Conservation (phyloP, 2,329 filamentous ascomycete species). For the Ascochyta lentis region DNA sequence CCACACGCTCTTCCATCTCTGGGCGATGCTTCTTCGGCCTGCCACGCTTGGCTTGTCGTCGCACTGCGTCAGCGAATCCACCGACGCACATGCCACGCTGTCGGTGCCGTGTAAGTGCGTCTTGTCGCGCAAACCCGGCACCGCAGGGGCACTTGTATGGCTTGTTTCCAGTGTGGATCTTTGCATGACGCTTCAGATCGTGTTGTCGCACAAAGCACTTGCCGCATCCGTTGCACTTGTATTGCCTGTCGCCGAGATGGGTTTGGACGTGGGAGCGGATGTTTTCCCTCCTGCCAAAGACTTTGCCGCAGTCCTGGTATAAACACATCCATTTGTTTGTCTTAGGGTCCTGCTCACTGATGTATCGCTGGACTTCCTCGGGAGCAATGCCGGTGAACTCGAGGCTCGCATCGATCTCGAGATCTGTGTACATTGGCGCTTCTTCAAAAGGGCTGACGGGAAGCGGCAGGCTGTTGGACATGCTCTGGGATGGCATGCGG, state of each 20-base stretch:
- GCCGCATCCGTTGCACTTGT: conserved; percentile 87
- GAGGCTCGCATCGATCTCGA: conserved; percentile 66
- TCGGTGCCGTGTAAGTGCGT: conserved; percentile 90
- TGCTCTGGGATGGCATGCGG: conserved; percentile 29
- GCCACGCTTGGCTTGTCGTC: conserved; percentile 71
- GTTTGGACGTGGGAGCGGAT: conserved; percentile 99
- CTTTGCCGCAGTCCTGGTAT: conserved; percentile 77
- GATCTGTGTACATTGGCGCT: conserved; percentile 45
- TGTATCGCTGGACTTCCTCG: conserved; percentile 69
- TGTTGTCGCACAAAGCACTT: conserved; percentile 98
- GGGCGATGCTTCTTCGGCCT: conserved; percentile 68
- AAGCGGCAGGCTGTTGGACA: conserved; percentile 22
- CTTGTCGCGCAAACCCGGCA: conserved; percentile 92
- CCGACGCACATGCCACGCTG: conserved; percentile 97
- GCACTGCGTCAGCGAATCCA: conserved; percentile 81
- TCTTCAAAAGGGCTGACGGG: conserved; percentile 28
- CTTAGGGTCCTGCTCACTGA: conserved; percentile 54
- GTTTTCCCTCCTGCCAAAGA: conserved; percentile 97
- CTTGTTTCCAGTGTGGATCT: conserved; percentile 96
- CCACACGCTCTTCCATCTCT: conserved; percentile 63
- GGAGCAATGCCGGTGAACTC: conserved; percentile 83
- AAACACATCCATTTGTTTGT: conserved; percentile 58
- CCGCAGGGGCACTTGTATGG: conserved; percentile 94
- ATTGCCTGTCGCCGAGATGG: conserved; percentile 94
- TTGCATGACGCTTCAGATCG: conserved; percentile 94